A percentile compares a stretch with the other conserved stretches of the same genome.
phyloP scores from a whole-genome alignment of 306 rosid species.

The Vachellia collinsii region DNA sequence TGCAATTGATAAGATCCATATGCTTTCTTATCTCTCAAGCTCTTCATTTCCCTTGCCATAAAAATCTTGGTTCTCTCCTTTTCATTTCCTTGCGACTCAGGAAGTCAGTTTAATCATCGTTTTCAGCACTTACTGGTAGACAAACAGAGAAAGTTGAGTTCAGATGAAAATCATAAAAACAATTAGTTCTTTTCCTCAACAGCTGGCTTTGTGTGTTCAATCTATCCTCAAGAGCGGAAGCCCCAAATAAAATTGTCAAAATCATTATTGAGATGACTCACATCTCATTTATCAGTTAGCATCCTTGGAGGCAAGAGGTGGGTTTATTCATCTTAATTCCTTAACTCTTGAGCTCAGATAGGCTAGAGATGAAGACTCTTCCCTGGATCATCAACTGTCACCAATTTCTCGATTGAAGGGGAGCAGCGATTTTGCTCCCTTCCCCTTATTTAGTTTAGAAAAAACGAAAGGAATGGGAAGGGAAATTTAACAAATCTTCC shows the following conservation, averaged over 20 bases:
- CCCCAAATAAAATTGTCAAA: background rate
- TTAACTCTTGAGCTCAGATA: background rate
- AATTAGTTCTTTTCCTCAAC: background rate
- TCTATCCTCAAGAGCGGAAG: background rate
- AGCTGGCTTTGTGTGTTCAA: background rate
- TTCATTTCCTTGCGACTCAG: no score
- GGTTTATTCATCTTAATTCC: background rate
- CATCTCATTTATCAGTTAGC: background rate
- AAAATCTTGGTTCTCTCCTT: background rate
- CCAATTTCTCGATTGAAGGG: background rate
- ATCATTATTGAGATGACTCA: background rate
- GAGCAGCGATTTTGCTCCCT: background rate
- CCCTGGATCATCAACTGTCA: background rate
- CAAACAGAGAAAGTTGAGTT: background rate
- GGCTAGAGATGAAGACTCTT: background rate
- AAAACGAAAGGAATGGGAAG: background rate
- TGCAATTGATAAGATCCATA: background rate
- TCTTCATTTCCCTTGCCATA: background rate
- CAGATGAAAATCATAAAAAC: background rate
- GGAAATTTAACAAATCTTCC: background rate
- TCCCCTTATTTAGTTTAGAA: background rate
- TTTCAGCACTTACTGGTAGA: background rate
- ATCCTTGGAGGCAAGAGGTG: background rate
- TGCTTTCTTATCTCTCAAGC: background rate
- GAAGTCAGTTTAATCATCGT: background rate